Base-by-base conservation (phyloP, 371 early-diverging fungal genomes). In the Rhizopus stolonifer region DNA sequence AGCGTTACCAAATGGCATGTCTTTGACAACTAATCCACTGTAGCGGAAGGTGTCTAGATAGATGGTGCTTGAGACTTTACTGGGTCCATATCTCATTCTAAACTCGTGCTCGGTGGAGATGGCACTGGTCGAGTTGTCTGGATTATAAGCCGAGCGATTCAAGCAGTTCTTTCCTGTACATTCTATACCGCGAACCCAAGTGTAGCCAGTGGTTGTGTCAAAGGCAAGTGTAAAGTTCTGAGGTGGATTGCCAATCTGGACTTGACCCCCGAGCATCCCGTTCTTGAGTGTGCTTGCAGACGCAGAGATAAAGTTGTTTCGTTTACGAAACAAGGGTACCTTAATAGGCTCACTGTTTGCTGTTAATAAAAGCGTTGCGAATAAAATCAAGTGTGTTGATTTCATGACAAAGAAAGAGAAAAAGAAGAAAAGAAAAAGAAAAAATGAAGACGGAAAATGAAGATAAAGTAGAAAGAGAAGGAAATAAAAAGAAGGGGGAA, bases 1-100 rank as follows among this genome's bases (percentile, higher is more conserved):
- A 19, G 77, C 77, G 56, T 64, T 60, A 45, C 77, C 77, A 29
- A 77, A 69, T 23, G 74, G 71, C 71, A 73, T 70, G 31, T 67
- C 39, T 19, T 63, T 39, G 2, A 73, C 72, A 11, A 40, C 64
- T 10, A 71, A 10, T 3, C 63, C 72, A 15, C 53, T 43, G 42
- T 64, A 77, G n/a, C 47, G 49, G 23, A 72, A 52, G 5, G 69
- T 69, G 52, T 77, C 77, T 7, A 54, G 10, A 45, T 67, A 70
- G 22, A 77, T 46, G 15, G 52, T 57, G 6, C 70, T 69, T 24
- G 69, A 58, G 18, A 69, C 72, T 0, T 52, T 40, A 11, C 60
- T 55, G 24, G 60, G 52, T 11, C 77, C 77, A 43, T 77, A 77
- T n/a, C 71, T 58, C 49, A 73, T 61, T 4, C 57, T 61, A 52